Conservation (phyloP, 139 green algal genomes). For the Chara braunii region DNA sequence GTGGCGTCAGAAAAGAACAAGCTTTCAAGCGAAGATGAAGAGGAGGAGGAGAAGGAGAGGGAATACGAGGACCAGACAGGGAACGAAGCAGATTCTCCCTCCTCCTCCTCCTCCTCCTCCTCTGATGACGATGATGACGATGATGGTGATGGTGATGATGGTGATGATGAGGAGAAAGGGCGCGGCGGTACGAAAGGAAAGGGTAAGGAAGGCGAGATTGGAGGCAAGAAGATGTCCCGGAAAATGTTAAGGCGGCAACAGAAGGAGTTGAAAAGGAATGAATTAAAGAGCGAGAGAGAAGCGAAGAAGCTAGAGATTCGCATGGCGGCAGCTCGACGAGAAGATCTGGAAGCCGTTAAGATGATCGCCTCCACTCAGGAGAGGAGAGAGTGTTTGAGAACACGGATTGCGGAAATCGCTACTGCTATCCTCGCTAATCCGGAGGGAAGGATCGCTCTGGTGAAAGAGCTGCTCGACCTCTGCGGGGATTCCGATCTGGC, state of each 20-base stretch:
- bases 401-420: constrained; percentile 61
- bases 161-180: not conserved
- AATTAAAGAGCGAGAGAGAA: not conserved
- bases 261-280: constrained; percentile 1
- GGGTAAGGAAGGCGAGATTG: constrained; percentile 1
- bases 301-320: constrained; percentile 1
- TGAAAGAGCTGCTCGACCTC: constrained; percentile 37
- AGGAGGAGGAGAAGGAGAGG: not conserved
- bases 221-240: not conserved
- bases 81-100: not conserved
- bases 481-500: constrained; percentile 19
- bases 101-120: not conserved
- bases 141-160: constrained; percentile 3
- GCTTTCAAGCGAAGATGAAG: not conserved
- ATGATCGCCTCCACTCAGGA: constrained; percentile 18
- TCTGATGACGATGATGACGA: not conserved
- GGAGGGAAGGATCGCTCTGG: constrained; percentile 48
- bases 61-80: constrained; percentile 1
- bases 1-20: not conserved
- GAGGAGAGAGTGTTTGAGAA: constrained; percentile 32
- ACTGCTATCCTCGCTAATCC: constrained; percentile 63
- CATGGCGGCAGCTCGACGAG: constrained; percentile 21
- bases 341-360: constrained; percentile 31
- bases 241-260: constrained; percentile 10
- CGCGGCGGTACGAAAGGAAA: not conserved